Evolutionary conservation across 106 monocot genomes (phyloP).

Genomic region (Amphibolis antarctica): DNA sequence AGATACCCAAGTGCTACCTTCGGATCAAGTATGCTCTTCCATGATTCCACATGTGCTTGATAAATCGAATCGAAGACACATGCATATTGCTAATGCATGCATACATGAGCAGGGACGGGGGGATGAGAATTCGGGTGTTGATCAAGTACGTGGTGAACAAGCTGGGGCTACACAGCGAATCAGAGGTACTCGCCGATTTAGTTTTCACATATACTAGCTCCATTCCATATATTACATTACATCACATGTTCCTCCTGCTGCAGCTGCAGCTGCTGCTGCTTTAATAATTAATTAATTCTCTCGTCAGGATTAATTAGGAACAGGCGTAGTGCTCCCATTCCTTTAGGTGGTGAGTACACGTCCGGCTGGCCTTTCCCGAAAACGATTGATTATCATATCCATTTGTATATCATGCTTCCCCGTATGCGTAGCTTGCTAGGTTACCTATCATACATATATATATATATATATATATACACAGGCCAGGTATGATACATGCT

Average conservation of each 20-base stretch:
- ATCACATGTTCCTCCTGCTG: no score
- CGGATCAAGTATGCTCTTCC: conserved; percentile 48
- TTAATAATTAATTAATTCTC: no score
- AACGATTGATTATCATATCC: background rate
- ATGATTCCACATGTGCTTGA: background rate
- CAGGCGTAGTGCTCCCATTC: background rate
- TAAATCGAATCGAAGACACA: no score
- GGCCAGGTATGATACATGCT: no score
- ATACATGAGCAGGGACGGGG: conserved; percentile 39
- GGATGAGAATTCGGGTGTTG: conserved; percentile 48
- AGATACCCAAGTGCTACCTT: conserved; percentile 64
- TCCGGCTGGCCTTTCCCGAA: no score
- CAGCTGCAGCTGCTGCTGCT: no score
- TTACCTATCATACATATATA: no score
- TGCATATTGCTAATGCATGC: background rate
- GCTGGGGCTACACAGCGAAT: conserved; percentile 48
- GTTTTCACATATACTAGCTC: no score
- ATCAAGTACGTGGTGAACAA: conserved; percentile 66
- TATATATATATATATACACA: no score
- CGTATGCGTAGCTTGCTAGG: background rate
- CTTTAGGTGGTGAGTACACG: conserved; percentile 3
- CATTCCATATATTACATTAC: no score
- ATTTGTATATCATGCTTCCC: no score
- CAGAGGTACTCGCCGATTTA: conserved; percentile 36
- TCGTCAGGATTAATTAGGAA: no score